Conservation (phyloP, 2,329 filamentous ascomycete species). For the Lachnellula arida region DNA sequence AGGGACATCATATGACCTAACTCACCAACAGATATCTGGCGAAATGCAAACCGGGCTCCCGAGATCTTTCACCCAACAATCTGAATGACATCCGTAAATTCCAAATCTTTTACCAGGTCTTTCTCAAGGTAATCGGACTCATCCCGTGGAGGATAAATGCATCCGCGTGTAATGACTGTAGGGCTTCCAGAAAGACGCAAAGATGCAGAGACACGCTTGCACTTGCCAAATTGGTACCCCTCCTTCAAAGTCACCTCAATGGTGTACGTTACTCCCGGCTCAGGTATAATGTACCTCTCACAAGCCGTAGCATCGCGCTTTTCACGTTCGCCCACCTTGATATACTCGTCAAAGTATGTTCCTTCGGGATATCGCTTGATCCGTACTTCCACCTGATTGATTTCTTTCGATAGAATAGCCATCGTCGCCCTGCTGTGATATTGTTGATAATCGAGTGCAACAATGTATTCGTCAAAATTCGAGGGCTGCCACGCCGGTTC, state of each 20-base stretch:
- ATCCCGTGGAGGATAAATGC: neutral
- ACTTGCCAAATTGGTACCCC: neutral
- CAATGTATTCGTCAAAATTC: neutral
- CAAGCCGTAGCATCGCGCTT: neutral
- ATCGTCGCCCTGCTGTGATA: neutral
- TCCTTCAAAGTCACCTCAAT: conserved; percentile 1
- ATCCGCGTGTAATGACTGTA: neutral
- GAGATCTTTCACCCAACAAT: neutral
- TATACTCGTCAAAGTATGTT: conserved; percentile 5
- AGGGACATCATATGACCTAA: neutral
- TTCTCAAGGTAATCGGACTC: neutral
- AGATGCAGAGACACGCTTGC: neutral
- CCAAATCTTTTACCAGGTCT: neutral
- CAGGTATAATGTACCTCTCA: conserved; percentile 7
- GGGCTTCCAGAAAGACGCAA: neutral
- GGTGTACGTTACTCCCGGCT: neutral
- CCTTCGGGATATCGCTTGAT: neutral
- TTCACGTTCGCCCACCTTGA: conserved; percentile 2
- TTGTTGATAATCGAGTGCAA: neutral
- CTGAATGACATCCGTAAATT: neutral
- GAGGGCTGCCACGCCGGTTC: too few species aligned
- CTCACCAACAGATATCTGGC: neutral
- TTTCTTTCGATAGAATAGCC: neutral
- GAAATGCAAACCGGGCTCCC: neutral
- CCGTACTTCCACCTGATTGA: neutral